Conservation (phyloP, 306 rosid genomes). For the Adenanthera pavonina region DNA sequence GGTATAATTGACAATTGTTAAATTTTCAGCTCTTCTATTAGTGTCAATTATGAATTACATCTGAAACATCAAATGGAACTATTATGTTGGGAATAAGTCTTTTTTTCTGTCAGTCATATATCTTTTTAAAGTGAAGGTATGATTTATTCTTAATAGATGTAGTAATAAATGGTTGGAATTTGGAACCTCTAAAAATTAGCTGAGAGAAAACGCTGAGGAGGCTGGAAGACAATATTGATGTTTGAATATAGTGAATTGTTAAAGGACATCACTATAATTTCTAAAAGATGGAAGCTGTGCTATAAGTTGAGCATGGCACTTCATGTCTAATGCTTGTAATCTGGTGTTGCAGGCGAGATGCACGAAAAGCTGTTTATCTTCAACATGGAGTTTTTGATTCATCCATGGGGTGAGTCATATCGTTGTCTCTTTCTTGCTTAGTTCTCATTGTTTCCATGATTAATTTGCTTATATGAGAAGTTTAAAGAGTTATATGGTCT, state of each 20-base stretch:
- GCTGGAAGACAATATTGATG: neutral
- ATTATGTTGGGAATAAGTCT: neutral
- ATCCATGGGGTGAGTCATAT: constrained; percentile 89
- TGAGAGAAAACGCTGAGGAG: neutral
- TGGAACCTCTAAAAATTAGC: constrained; percentile 3
- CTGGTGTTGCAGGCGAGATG: constrained; percentile 80
- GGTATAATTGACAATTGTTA: constrained; percentile 17
- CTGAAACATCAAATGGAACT: constrained; percentile 12
- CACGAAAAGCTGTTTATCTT: constrained; percentile 85
- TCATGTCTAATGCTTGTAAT: constrained; percentile 38
- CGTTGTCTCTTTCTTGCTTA: constrained; percentile 30
- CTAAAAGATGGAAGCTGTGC: neutral
- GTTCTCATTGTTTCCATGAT: constrained; percentile 30
- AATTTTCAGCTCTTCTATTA: constrained; percentile 14
- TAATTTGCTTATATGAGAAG: constrained; percentile 11
- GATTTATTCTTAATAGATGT: constrained; percentile 25
- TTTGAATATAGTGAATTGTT: constrained; percentile 21
- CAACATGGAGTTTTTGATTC: constrained; percentile 96
- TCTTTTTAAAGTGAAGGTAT: constrained; percentile 13
- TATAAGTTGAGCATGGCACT: constrained; percentile 17
- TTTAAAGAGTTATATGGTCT: neutral
- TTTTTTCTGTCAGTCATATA: neutral
- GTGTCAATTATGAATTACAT: constrained; percentile 8
- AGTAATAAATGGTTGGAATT: neutral
- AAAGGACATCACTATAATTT: neutral